Percentiles rank a stretch among this genome's conserved stretches.
Evolutionary conservation across 805 yeast genomes (phyloP).

Genomic region (Hermanozyma aechmeae): DNA sequence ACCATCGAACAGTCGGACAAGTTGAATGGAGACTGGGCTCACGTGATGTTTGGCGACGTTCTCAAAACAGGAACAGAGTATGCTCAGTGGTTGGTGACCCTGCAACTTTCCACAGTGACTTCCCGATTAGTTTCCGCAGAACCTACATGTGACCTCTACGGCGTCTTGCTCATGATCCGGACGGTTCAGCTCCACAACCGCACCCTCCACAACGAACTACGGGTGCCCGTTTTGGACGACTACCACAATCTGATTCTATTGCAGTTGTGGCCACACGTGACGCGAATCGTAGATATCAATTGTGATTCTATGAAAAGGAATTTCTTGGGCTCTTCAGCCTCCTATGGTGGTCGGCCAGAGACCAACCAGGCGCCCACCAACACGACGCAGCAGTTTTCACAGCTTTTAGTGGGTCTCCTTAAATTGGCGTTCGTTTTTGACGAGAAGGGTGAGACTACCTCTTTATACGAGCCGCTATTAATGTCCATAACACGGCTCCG

Average conservation of each 20-base stretch:
- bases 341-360: constrained; percentile 14
- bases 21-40: constrained; percentile 20
- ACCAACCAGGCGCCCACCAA: constrained; percentile 32
- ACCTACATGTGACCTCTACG: constrained; percentile 60
- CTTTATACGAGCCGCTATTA: constrained; percentile 56
- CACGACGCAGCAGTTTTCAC: constrained; percentile 74
- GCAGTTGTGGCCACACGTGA: constrained; percentile 80
- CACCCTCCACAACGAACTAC: constrained; percentile 54
- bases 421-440: constrained; percentile 30
- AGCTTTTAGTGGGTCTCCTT: constrained; percentile 60
- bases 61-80: constrained; percentile 36
- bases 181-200: constrained; percentile 56
- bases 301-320: constrained; percentile 61
- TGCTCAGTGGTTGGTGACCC: constrained; percentile 33
- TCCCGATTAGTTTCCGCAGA: constrained; percentile 14
- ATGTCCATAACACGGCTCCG: constrained; percentile 61
- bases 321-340: constrained; percentile 17
- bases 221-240: constrained; percentile 62
- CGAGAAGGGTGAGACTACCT: constrained; percentile 15
- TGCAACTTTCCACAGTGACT: constrained; percentile 22
- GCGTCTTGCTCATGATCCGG: constrained; percentile 67
- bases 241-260: constrained; percentile 59
- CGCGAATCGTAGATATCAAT: constrained; percentile 65
- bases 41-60: constrained; percentile 26
- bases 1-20: constrained; percentile 3